Evolutionary conservation across 2,329 filamentous ascomycete species (phyloP), one percentile per base, ranked within the genome.

Genomic region (Graphiopsis chlorocephala): DNA sequence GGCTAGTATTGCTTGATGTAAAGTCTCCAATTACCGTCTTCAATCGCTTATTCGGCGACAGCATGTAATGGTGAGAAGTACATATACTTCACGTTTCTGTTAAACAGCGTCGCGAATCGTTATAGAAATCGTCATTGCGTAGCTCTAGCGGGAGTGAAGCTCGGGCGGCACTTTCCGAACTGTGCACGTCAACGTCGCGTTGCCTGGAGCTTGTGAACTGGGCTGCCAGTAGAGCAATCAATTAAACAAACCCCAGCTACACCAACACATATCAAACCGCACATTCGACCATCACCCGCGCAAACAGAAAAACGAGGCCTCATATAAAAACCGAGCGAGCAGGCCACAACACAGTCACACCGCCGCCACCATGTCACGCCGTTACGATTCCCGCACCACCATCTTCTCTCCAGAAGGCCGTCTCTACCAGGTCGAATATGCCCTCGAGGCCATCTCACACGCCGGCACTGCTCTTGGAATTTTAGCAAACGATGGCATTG

Each of bases 391-490:
- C 63, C 73, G 74, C 68, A 99, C 95, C 74, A 99, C 95, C 78
- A 99, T 99, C 86, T 99, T 99, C 88, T 99, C 95, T 67, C 95
- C 95, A 66, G 95, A 99, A 83, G 95, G 95, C 70, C 93, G 95
- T 76, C 87, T 99, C 67, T 99, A 99, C 81, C 95, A 99, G 82
- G 95, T 99, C 74, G 95, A 99, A 87, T 99, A 99, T 85, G 96
- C 95, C 28, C 88, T 99, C 61, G 95, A 99, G 81, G 95, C 95
- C 77, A 99, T 99, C 77, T 99, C 95, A 71, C 95, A 99, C 75
- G 95, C 95, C 72, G 95, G 95, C 73, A 99, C 95, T 58, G 95
- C 95, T 70, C 89, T 99, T 74, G 95, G 95, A 64, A 97, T 99
- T 76, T 85, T 99, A 70, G 95, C 96, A 71, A 93, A 96, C 81